Conservation (phyloP, 2,329 filamentous ascomycete genomes). For the Pseudogymnoascus sp. region DNA sequence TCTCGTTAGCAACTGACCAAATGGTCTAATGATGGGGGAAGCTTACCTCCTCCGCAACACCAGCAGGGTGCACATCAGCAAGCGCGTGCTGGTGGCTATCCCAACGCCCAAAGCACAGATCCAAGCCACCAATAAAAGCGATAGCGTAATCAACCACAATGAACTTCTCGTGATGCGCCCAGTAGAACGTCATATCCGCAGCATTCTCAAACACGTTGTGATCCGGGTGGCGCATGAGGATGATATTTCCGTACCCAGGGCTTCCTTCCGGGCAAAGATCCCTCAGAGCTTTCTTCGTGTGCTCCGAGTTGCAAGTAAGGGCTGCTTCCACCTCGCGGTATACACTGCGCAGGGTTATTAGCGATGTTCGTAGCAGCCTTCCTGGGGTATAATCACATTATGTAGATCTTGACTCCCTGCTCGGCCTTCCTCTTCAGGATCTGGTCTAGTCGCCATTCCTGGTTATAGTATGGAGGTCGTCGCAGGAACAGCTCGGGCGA, state of each 20-base stretch:
- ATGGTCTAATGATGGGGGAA: background rate
- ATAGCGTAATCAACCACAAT: constrained; percentile 87
- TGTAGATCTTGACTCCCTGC: constrained; percentile 87
- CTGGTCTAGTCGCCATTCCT: constrained; percentile 82
- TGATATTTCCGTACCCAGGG: constrained; percentile 82
- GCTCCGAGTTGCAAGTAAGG: constrained; percentile 83
- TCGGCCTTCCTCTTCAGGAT: constrained; percentile 84
- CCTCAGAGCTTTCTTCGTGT: constrained; percentile 83
- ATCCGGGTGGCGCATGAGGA: constrained; percentile 83
- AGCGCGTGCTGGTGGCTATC: constrained; percentile 80
- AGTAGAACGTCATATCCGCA: constrained; percentile 95
- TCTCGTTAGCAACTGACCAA: background rate
- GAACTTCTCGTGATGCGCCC: constrained; percentile 97
- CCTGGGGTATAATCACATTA: constrained; percentile 43
- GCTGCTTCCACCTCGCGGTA: constrained; percentile 54
- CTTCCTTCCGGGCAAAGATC: constrained; percentile 73
- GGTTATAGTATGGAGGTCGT: constrained; percentile 72
- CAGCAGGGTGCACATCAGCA: constrained; percentile 80
- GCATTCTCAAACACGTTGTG: constrained; percentile 93
- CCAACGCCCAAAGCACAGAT: constrained; percentile 94
- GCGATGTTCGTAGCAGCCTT: constrained; percentile 73
- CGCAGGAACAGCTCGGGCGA: constrained; percentile 83
- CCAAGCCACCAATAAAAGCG: constrained; percentile 89
- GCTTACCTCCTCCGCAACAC: constrained; percentile 60
- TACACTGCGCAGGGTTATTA: background rate